These are phyloP conservation scores for Hortiboletus campestris DNA, from an alignment of 768 basidiomycete species.

Conservation along the genomic window DNA sequence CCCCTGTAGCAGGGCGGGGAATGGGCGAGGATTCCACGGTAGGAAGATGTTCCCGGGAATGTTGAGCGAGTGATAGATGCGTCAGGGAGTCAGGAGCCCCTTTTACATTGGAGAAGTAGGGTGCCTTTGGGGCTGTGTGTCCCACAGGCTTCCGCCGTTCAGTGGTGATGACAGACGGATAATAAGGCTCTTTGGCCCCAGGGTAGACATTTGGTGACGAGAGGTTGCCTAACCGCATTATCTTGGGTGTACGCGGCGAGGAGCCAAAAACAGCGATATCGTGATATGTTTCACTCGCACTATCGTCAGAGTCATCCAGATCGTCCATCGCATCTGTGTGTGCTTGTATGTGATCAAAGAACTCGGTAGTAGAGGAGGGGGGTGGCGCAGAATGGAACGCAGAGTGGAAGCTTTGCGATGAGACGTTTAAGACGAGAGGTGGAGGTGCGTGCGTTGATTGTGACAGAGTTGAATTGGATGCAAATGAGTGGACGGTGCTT, in stretches of 20 bases:
- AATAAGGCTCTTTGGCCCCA: conserved; percentile 36
- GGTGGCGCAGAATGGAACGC: conserved; percentile 60
- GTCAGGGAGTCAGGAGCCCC: conserved; percentile 31
- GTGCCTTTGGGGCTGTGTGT: conserved; percentile 43
- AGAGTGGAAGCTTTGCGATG: conserved; percentile 41
- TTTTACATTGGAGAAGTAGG: conserved; percentile 50
- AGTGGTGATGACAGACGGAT: conserved; percentile 30
- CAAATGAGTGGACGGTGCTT: conserved; percentile 31
- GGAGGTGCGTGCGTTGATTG: conserved; percentile 16
- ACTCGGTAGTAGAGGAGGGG: conserved; percentile 63
- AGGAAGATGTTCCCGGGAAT: conserved; percentile 42
- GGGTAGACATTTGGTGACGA: conserved; percentile 64
- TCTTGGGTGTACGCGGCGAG: conserved; percentile 34
- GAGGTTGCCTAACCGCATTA: conserved; percentile 68
- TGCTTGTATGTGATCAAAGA: conserved; percentile 72
- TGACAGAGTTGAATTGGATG: conserved; percentile 27
- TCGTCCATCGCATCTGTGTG: conserved; percentile 75
- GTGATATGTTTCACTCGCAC: conserved; percentile 38
- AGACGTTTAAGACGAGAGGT: conserved; percentile 44
- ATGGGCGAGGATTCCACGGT: conserved; percentile 7
- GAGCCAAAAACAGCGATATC: conserved; percentile 32
- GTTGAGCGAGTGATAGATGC: conserved; percentile 35
- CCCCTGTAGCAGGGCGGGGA: conserved; percentile 16
- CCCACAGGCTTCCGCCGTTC: conserved; percentile 51
- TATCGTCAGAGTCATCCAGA: conserved; percentile 57